phyloP scores from a whole-genome alignment of 1,284 basidiomycete species.

The Pseudozyma pruni region DNA sequence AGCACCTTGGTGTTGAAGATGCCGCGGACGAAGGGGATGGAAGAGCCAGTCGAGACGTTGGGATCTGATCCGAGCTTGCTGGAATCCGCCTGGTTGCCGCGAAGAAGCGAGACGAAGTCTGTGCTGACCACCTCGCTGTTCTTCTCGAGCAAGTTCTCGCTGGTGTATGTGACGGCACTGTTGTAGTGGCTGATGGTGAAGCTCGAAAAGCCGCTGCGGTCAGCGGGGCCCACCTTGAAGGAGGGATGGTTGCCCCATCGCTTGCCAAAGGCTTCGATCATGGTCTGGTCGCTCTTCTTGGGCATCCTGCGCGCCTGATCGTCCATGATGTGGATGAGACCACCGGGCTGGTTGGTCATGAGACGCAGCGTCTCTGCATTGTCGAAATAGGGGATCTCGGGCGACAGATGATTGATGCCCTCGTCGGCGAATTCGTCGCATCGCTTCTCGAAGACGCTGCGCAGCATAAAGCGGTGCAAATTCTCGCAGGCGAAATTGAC shows the following conservation, averaged over 20 bases:
- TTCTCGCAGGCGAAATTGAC: slow-evolving; percentile 96
- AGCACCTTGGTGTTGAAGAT: slow-evolving; percentile 89
- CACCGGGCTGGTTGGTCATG: slow-evolving; percentile 86
- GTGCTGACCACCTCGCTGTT: slow-evolving; percentile 91
- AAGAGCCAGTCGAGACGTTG: slow-evolving; percentile 52
- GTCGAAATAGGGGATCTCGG: slow-evolving; percentile 84
- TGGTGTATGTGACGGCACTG: slow-evolving; percentile 88
- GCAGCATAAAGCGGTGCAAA: slow-evolving; percentile 84
- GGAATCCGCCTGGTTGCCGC: slow-evolving; percentile 71
- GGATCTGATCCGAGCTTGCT: slow-evolving; percentile 59
- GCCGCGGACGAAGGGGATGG: slow-evolving; percentile 82
- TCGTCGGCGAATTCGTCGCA: slow-evolving; percentile 84
- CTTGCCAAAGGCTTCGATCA: slow-evolving; percentile 93
- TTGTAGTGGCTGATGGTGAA: slow-evolving; percentile 94
- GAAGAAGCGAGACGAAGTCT: slow-evolving; percentile 88
- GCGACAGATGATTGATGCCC: slow-evolving; percentile 79
- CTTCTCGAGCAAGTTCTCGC: slow-evolving; percentile 86
- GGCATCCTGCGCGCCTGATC: slow-evolving; percentile 87
- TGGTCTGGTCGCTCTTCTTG: slow-evolving; percentile 91
- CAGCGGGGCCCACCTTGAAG: slow-evolving; percentile 72
- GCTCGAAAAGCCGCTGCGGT: slow-evolving; percentile 82
- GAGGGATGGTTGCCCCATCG: slow-evolving; percentile 92
- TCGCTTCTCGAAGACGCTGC: slow-evolving; percentile 80
- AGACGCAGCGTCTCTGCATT: slow-evolving; percentile 89
- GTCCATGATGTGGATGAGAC: slow-evolving; percentile 95